Percentiles rank a stretch among this genome's conserved stretches.
Conservation (phyloP, 2,329 filamentous ascomycete genomes). For the Ophiostoma quercus region DNA sequence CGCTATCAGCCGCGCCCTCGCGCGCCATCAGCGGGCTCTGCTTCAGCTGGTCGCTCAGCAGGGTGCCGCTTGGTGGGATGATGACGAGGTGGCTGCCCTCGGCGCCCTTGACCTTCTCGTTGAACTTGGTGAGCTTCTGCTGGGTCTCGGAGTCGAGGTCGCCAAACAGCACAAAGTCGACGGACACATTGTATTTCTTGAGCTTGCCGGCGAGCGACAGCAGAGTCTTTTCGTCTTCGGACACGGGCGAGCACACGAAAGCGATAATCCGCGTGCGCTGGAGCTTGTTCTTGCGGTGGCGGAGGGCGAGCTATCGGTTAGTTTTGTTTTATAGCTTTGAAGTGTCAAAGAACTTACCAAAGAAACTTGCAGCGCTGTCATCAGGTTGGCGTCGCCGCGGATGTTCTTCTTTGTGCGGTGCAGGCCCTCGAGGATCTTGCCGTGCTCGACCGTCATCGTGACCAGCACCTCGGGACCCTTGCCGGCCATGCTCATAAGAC, state of each 20-base stretch:
- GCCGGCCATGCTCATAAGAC: slow-evolving; percentile 97
- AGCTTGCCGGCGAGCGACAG: slow-evolving; percentile 91
- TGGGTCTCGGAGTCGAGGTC: slow-evolving; percentile 83
- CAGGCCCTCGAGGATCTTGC: slow-evolving; percentile 87
- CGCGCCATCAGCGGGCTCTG: slow-evolving; percentile 85
- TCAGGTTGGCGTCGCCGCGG: slow-evolving; percentile 77
- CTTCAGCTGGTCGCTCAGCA: slow-evolving; percentile 88
- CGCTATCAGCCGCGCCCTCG: slow-evolving; percentile 61
- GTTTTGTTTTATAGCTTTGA: no score
- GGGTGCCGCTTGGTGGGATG: slow-evolving; percentile 82
- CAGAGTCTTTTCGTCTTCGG: slow-evolving; percentile 83
- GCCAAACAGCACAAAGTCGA: slow-evolving; percentile 93
- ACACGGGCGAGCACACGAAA: slow-evolving; percentile 88
- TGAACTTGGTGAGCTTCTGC: slow-evolving; percentile 91
- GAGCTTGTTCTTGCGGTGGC: slow-evolving; percentile 96
- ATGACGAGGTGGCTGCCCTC: slow-evolving; percentile 89
- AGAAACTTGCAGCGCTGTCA: slow-evolving; percentile 92
- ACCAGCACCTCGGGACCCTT: slow-evolving; percentile 96
- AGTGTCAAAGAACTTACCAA: slow-evolving; percentile 48
- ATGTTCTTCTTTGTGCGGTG: slow-evolving; percentile 89
- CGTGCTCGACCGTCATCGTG: slow-evolving; percentile 91
- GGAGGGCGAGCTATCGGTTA: slow-evolving; percentile 71
- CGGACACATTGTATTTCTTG: slow-evolving; percentile 94
- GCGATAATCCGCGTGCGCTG: slow-evolving; percentile 96
- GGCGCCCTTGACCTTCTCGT: slow-evolving; percentile 83